Percentiles rank a stretch among this genome's conserved stretches.
phyloP scores from a whole-genome alignment of 179 eudicot genomes.

The Beta macrorhiza region DNA sequence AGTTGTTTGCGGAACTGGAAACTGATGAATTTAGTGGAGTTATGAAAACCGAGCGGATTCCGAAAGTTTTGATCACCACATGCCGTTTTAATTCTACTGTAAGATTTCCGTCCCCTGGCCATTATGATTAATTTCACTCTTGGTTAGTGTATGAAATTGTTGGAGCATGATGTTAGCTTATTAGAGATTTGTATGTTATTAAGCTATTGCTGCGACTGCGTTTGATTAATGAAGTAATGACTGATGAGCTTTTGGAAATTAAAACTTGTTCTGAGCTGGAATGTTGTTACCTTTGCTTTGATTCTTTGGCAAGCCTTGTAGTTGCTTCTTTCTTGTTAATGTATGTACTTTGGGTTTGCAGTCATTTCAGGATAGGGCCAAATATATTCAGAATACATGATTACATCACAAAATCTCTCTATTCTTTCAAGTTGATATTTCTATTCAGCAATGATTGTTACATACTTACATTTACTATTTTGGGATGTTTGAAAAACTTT shows the following conservation, averaged over 20 bases:
- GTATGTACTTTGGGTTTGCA: background rate
- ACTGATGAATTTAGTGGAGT: conserved; percentile 80
- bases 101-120: conserved; percentile 14
- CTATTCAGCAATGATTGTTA: background rate
- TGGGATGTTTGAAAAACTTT: background rate
- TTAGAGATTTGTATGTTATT: background rate
- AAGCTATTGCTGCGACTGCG: no score
- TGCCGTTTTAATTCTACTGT: conserved; percentile 84
- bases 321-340: background rate
- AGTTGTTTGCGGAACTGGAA: conserved; percentile 88
- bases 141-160: background rate
- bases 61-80: conserved; percentile 87
- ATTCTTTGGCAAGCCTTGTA: background rate
- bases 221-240: background rate
- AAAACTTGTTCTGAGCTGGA: background rate
- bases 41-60: conserved; percentile 46
- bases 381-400: background rate
- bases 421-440: background rate
- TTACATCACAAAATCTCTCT: background rate
- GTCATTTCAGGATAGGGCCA: background rate
- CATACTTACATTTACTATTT: background rate
- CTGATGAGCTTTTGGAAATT: background rate
- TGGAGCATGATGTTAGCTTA: background rate
- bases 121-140: background rate
- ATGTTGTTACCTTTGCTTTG: background rate